phyloP scores from a whole-genome alignment of 768 basidiomycete genomes.

The Kwoniella pini region DNA sequence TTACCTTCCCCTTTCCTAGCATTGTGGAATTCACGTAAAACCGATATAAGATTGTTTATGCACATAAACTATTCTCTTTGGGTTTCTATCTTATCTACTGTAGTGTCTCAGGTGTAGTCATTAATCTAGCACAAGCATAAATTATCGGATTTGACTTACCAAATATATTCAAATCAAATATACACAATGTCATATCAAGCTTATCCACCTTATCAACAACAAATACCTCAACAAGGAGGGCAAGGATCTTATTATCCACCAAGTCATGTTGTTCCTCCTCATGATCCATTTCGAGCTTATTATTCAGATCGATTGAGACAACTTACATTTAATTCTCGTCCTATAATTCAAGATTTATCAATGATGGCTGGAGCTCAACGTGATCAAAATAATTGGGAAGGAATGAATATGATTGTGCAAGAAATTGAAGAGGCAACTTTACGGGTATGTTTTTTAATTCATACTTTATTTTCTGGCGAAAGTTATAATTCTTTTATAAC shows the following conservation, averaged over 20 bases:
- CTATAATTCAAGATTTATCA: conserved; percentile 88
- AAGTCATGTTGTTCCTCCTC: conserved; percentile 8
- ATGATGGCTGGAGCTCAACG: conserved; percentile 65
- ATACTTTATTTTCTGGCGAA: too few relatives aligned
- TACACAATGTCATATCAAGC: conserved; percentile 13
- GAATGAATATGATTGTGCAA: conserved; percentile 46
- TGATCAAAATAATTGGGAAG: conserved; percentile 44
- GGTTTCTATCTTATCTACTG: not conserved
- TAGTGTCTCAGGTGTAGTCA: not conserved
- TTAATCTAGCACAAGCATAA: not conserved
- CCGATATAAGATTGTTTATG: conserved; percentile 3
- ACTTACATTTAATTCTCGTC: conserved; percentile 90
- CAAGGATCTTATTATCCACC: conserved; percentile 2
- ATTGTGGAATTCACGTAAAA: too few relatives aligned
- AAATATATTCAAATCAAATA: not conserved
- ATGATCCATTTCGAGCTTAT: conserved; percentile 45
- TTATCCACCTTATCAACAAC: conserved; percentile 12
- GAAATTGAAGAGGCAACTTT: conserved; percentile 45
- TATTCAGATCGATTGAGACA: conserved; percentile 46
- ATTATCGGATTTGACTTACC: not conserved
- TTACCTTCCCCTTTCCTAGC: too few relatives aligned
- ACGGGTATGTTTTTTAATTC: conserved; percentile 43
- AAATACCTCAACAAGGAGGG: not conserved
- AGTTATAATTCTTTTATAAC: too few relatives aligned
- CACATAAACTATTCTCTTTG: conserved; percentile 4